Evolutionary conservation across 768 basidiomycete genomes (phyloP), one percentile per base, ranked within the genome.

Genomic region (Mycena vitilis): DNA sequence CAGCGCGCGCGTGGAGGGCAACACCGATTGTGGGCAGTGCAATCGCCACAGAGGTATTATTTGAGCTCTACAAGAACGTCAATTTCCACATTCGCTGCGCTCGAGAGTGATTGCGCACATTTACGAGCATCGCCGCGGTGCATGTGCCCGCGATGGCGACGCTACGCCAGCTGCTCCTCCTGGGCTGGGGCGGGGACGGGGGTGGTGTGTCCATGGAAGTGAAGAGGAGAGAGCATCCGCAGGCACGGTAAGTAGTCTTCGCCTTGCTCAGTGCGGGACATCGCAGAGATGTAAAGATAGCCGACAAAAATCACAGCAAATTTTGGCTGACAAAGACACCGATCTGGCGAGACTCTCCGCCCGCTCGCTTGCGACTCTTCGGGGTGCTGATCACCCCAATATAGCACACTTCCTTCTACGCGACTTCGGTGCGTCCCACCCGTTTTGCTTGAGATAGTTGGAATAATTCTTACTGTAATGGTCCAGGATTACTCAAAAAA

Each of bases 21-120:
- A 72, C 75, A 38, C 82, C 83, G n/a, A 90, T 88, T 0, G 82
- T 81, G 2, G 89, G 85, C 1, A 90, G 77, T 1, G 87, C 78
- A 48, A 89, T 87, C 0, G 86, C 76, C 0, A 87, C 81, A 0
- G 87, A 78, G 2, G 87, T 87, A 47, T 76, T 78, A 69, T 84
- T 84, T 18, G 81, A 80, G 36, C 71, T 77, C 85, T 86, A 69
- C 7, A 12, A 37, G 10, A n/a, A 36, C 66, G 38, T 58, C 12
- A 45, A 22, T 10, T 20, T 37, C 22, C 15, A 34, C 12, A 15
- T 10, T 10, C 5, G 18, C 40, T 40, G 11, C 38, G 34, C 12
- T 34, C n/a, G 30, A 2, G 15, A 10, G 53, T 54, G 45, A 38
- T 36, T 45, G 69, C 75, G 36, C 45, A 80, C 80, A 72, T 81